Evolutionary conservation across 2,329 filamentous ascomycete genomes (phyloP).

Genomic region (Stachybotrys chartarum): DNA sequence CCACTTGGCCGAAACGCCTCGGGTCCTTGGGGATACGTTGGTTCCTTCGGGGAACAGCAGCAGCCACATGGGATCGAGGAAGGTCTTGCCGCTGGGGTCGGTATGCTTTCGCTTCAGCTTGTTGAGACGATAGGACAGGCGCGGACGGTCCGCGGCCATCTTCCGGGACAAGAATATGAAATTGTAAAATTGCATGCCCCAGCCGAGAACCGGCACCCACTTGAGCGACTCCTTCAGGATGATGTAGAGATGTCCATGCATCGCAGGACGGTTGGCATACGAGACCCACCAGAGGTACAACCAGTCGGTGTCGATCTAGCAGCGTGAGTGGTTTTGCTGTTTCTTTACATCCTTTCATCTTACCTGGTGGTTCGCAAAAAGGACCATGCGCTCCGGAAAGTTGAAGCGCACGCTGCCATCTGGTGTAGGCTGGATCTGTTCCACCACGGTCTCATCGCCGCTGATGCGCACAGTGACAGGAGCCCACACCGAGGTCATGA

Average conservation of each 20-base stretch:
- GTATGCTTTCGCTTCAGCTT: conserved; percentile 56
- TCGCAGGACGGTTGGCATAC: conserved; percentile 67
- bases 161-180: conserved; percentile 92
- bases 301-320: conserved; percentile 79
- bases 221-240: conserved; percentile 84
- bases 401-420: conserved; percentile 71
- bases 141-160: conserved; percentile 71
- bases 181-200: conserved; percentile 77
- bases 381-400: conserved; percentile 73
- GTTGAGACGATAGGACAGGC: conserved; percentile 65
- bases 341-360: conserved; percentile 7
- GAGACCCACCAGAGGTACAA: conserved; percentile 89
- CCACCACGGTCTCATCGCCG: conserved; percentile 71
- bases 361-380: conserved; percentile 84
- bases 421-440: conserved; percentile 60
- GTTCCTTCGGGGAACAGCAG: conserved; percentile 85
- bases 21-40: conserved; percentile 65
- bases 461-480: conserved; percentile 77
- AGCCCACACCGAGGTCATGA: conserved; percentile 82
- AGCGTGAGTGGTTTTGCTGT: conserved; percentile 6
- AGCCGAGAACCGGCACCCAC: conserved; percentile 71
- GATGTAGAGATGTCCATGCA: conserved; percentile 84
- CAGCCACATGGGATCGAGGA: conserved; percentile 79
- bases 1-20: conserved; percentile 66
- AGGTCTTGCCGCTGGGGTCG: conserved; percentile 46